Conservation (phyloP, 805 yeast genomes). For the Saccharomycopsis fermentans region DNA sequence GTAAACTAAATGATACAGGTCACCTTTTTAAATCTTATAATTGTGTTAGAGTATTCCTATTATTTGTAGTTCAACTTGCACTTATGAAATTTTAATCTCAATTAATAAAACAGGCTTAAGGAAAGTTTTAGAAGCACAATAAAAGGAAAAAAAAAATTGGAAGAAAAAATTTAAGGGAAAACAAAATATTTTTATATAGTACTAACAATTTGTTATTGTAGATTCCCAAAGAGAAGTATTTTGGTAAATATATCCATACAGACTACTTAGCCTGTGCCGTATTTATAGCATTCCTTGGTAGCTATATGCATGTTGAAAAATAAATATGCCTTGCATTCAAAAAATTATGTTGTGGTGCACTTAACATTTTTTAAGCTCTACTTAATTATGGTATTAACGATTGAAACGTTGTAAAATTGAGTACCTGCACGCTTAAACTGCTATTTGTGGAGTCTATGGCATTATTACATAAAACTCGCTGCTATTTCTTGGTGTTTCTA, state of each 20-base stretch:
- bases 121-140: not conserved
- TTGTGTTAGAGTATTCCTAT: not conserved
- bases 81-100: no score
- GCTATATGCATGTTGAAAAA: not conserved
- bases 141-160: no score
- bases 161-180: not conserved
- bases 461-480: not conserved
- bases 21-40: not conserved
- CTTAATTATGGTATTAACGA: not conserved
- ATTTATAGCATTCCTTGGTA: not conserved
- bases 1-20: no score
- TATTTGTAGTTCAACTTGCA: no score
- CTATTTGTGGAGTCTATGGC: not conserved
- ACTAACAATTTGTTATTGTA: not conserved
- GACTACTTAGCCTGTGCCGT: not conserved
- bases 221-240: not conserved
- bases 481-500: not conserved
- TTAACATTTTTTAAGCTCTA: not conserved
- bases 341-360: not conserved
- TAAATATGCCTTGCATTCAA: not conserved
- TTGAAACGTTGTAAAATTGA: not conserved
- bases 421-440: not conserved
- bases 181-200: not conserved
- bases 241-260: not conserved
- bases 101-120: not conserved